Base-by-base conservation (phyloP, 805 yeast genomes). In the Saturnispora silvae region DNA sequence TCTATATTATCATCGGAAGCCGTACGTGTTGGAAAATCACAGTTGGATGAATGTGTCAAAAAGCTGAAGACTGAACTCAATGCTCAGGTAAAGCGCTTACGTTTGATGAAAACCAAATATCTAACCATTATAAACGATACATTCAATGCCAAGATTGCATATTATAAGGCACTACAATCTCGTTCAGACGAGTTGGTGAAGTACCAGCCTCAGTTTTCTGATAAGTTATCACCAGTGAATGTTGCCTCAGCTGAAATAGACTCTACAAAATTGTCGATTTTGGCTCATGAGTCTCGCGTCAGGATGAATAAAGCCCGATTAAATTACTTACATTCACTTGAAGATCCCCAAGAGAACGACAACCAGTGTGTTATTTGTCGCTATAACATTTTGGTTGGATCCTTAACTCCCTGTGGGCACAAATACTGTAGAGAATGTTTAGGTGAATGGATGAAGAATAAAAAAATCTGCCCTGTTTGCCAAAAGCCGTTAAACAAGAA, bases 381-480 rank as follows among this genome's bases (percentile, higher is more conserved):
- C 16, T 68, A 76, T 4, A 53, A 70, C 2, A 83, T 86, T 34
- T 63, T 71, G 3, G 64, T 75, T 28, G 98, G 98, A 0, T 70
- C 92, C 0, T 62, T 92, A 39, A 80, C 95, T 0, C 75, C 75
- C 8, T 92, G 98, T 66, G 97, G 97, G 0, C 98, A 92, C 57
- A 77, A 76, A 47, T 92, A 81, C 52, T 92, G 98, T 54, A 71
- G 74, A 40, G 81, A 72, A 1, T 92, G 98, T 55, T 63, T 92
- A 26, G 67, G 61, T 15, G 75, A 67, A 38, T 92, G 98, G 98
- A 47, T 47, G 41, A 59, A 57, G 16, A 63, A 62, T 13, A 70
- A 70, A 28, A 53, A 59, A 1, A 58, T 63, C 2, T 92, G 98
- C 56, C 97, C 98, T 0, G 65, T 86, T 46, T 92, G 98, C 59